Conservation (phyloP, 306 rosid species). For the Gastrolobium bilobum region DNA sequence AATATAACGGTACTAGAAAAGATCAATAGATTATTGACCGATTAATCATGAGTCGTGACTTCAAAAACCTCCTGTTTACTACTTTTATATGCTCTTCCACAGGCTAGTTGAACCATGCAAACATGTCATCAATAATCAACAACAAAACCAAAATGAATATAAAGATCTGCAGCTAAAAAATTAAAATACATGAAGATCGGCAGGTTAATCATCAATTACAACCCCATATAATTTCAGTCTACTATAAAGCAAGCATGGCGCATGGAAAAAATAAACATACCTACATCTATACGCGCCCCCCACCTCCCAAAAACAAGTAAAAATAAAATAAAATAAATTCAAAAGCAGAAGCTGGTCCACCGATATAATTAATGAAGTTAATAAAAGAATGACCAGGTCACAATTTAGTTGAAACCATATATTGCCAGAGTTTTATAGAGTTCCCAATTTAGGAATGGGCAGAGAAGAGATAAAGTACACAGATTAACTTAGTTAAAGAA, state of each 20-base stretch:
- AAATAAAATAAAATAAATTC: background rate
- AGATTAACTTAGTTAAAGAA: conserved; percentile 28
- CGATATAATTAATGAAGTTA: background rate
- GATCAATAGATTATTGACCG: background rate
- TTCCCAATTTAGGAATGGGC: conserved; percentile 1
- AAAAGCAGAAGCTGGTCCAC: background rate
- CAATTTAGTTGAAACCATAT: conserved; percentile 1
- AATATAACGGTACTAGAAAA: background rate
- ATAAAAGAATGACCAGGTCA: background rate
- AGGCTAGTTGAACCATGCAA: conserved; percentile 17
- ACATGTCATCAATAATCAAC: background rate
- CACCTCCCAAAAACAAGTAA: background rate
- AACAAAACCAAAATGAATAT: background rate
- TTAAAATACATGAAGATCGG: background rate
- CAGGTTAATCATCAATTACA: background rate
- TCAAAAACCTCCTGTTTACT: conserved; percentile 12
- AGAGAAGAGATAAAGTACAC: background rate
- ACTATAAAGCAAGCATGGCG: background rate
- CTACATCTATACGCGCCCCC: background rate
- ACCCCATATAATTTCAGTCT: background rate
- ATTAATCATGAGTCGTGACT: background rate
- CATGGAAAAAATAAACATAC: background rate
- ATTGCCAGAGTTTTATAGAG: background rate
- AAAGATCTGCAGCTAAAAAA: too few species aligned
- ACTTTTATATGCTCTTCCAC: background rate